Evolutionary conservation across 306 rosid species (phyloP).

Genomic region (Gynostemma pentaphyllum): DNA sequence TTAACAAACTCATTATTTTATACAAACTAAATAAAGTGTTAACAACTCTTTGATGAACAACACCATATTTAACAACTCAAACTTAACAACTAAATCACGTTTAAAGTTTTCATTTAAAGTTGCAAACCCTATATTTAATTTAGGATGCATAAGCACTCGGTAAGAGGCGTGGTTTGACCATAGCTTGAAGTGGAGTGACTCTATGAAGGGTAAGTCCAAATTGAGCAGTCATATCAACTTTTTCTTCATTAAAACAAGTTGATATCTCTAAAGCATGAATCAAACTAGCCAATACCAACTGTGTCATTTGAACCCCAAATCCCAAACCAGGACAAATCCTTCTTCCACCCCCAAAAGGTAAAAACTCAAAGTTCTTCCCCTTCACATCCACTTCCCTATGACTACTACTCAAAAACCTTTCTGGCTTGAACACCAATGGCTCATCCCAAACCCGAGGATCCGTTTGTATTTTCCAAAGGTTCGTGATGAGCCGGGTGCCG

Average conservation of each 20-base stretch:
- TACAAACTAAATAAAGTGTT: too few species aligned
- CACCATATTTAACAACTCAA: too few species aligned
- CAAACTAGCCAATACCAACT: slow-evolving; percentile 13
- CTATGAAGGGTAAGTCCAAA: neutral
- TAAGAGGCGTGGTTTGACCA: neutral
- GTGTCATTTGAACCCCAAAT: slow-evolving; percentile 10
- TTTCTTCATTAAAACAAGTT: neutral
- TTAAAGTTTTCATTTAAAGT: too few species aligned
- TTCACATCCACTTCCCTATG: slow-evolving; percentile 9
- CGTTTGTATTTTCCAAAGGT: slow-evolving; percentile 37
- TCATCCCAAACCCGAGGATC: slow-evolving; percentile 18
- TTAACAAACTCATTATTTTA: too few species aligned
- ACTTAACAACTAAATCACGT: too few species aligned
- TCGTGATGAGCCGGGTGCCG: slow-evolving; percentile 35
- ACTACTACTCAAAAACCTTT: slow-evolving; percentile 22
- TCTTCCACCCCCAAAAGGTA: slow-evolving; percentile 31
- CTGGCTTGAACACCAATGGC: slow-evolving; percentile 20
- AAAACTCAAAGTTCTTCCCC: slow-evolving; percentile 22
- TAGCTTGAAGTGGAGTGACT: neutral
- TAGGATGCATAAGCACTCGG: neutral
- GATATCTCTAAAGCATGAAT: slow-evolving; percentile 3
- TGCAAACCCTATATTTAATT: too few species aligned
- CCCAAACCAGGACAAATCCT: slow-evolving; percentile 25
- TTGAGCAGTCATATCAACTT: neutral
- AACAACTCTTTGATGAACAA: too few species aligned